Evolutionary conservation across 306 rosid species (phyloP).

Genomic region (Dryas alaskensis): DNA sequence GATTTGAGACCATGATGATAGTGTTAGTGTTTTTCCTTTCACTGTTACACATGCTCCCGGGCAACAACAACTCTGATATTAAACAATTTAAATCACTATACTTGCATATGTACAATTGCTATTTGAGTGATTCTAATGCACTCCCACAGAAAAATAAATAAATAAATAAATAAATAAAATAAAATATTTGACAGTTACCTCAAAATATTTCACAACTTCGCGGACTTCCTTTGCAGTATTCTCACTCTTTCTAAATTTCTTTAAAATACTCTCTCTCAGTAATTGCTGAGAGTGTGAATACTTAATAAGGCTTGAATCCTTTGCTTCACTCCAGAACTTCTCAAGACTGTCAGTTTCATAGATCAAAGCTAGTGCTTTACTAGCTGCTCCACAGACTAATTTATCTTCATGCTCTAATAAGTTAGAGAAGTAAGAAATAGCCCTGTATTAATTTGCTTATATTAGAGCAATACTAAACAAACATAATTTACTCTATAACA

Average conservation of each 20-base stretch:
- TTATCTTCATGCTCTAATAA: constrained; percentile 30
- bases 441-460: constrained; percentile 21
- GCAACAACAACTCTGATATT: constrained; percentile 23
- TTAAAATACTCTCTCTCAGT: constrained; percentile 11
- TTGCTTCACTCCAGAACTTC: constrained; percentile 28
- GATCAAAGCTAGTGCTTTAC: constrained; percentile 38
- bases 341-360: constrained; percentile 28
- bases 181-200: constrained; percentile 8
- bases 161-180: too few relatives aligned
- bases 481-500: not conserved
- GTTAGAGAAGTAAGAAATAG: constrained; percentile 19
- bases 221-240: constrained; percentile 4
- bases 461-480: not conserved
- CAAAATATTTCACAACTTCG: constrained; percentile 9
- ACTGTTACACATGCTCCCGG: constrained; percentile 5
- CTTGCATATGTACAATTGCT: not conserved
- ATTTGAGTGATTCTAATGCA: not conserved
- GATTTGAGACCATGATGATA: constrained; percentile 34
- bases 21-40: constrained; percentile 16
- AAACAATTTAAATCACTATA: constrained; percentile 13
- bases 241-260: constrained; percentile 9
- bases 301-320: not conserved
- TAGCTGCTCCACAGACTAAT: constrained; percentile 22
- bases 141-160: not conserved
- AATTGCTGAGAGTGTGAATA: constrained; percentile 8